Evolutionary conservation across 2,329 filamentous ascomycete species (phyloP), one percentile per base, ranked within the genome.

Genomic region (Hypoxylon sp.): DNA sequence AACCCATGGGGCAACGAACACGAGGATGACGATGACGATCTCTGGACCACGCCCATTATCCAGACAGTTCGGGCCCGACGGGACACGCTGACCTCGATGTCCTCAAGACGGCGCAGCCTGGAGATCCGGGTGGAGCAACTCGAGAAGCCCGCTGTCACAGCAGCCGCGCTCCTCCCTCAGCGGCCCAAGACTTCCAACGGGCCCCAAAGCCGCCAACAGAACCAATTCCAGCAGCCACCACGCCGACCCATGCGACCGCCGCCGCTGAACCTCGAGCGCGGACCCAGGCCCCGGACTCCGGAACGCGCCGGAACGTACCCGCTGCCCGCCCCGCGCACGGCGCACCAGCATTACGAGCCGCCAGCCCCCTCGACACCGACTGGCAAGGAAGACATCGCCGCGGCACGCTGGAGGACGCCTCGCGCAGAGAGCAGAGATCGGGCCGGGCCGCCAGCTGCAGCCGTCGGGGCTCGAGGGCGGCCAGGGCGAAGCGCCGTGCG

Each of bases 31-130:
- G 17, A 62, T 65, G n/a, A 63, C 1, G 31, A 35, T 15, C 31
- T 67, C 55, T 66, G 73, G 69, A 55, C 68, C 26, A 63, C 71
- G 23, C 80, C 81, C 1, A 70, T 82, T 3, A 79, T 84, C 33
- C 78, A 76, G 27, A 78, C 78, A 38, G 78, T 82, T 0, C 63
- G 68, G n/a, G 80, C 81, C 3, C 81, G 79, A 67, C 79, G 81
- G 26, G 81, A 85, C 38, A 83, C 81, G 1, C 64, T 82, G 11
- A 79, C 79, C 0, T 77, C 81, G 17, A 75, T 76, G 59, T 74
- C 76, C 0, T 74, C 79, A 1, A 74, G 77, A 17, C 74, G 79
- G 29, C 74, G 75, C 41, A 85, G 82, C 63, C 73, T 83, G 50
- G 77, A 78, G 3, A 79, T 80, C 72, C 77, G 78, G 54, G 73